Conservation (phyloP, 2,329 filamentous ascomycete species). For the Laburnicola sp. region DNA sequence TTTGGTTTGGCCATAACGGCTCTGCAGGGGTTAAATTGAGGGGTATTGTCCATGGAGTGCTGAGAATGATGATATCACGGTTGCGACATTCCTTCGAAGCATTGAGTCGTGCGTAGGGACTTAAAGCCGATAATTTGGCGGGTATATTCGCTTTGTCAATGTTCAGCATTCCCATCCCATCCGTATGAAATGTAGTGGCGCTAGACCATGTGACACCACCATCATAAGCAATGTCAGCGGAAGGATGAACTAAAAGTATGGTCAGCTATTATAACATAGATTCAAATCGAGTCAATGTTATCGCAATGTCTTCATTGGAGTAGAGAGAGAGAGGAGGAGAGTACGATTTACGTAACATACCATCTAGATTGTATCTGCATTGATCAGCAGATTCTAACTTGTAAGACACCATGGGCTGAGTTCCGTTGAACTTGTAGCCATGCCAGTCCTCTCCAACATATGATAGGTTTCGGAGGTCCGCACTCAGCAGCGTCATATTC, state of each 20-base stretch:
- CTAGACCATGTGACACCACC: constrained; percentile 20
- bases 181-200: constrained; percentile 10
- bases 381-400: constrained; percentile 13
- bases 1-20: constrained; percentile 11
- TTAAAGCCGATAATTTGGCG: no score
- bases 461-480: constrained; percentile 4
- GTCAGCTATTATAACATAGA: background rate
- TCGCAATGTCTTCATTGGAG: no score
- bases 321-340: no score
- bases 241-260: constrained; percentile 12
- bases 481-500: constrained; percentile 19
- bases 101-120: constrained; percentile 15
- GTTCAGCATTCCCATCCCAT: background rate
- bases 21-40: background rate
- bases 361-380: constrained; percentile 16
- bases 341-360: background rate
- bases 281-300: no score
- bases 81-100: constrained; percentile 16
- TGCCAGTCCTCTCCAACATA: constrained; percentile 7
- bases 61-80: constrained; percentile 21
- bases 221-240: constrained; percentile 10
- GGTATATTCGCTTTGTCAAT: constrained; percentile 9
- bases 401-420: constrained; percentile 19
- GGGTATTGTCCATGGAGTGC: constrained; percentile 20
- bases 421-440: constrained; percentile 15